phyloP scores from a whole-genome alignment of 176 grass and related monocot genomes.

The Ananas comosus region DNA sequence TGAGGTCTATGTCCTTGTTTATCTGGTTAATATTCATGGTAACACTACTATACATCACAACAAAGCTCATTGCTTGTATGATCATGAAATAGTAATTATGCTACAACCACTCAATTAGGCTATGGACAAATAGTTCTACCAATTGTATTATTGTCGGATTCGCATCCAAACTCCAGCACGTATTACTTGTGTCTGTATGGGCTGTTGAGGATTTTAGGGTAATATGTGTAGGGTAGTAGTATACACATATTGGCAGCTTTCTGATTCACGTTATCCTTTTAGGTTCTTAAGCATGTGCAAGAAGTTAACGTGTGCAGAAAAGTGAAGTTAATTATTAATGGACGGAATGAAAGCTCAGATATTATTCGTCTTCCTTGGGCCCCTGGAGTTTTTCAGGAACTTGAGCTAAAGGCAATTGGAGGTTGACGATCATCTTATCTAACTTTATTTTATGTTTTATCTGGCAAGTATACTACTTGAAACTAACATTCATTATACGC shows the following conservation, averaged over 20 bases:
- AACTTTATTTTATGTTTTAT: constrained; percentile 21
- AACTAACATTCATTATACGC: constrained; percentile 27
- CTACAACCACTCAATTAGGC: too few species aligned
- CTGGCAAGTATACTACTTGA: constrained; percentile 17
- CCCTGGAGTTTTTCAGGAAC: constrained; percentile 67
- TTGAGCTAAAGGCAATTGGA: constrained; percentile 67
- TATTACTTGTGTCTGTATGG: not conserved
- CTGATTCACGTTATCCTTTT: constrained; percentile 27
- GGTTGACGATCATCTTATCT: constrained; percentile 40
- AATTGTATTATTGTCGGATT: too few species aligned
- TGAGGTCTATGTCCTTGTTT: not conserved
- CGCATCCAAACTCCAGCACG: too few species aligned
- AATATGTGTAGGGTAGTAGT: not conserved
- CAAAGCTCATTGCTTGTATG: too few species aligned
- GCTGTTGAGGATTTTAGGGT: not conserved
- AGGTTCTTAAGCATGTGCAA: constrained; percentile 74
- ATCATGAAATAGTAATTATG: too few species aligned
- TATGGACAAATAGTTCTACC: too few species aligned
- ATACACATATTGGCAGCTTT: constrained; percentile 16
- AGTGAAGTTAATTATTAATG: constrained; percentile 66
- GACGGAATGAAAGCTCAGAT: constrained; percentile 33
- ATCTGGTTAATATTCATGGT: too few species aligned
- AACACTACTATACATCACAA: too few species aligned
- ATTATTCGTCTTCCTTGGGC: constrained; percentile 69
- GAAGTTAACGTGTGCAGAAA: constrained; percentile 88